Evolutionary conservation across 345 rosid genomes (phyloP).

Genomic region (Salix viminalis): DNA sequence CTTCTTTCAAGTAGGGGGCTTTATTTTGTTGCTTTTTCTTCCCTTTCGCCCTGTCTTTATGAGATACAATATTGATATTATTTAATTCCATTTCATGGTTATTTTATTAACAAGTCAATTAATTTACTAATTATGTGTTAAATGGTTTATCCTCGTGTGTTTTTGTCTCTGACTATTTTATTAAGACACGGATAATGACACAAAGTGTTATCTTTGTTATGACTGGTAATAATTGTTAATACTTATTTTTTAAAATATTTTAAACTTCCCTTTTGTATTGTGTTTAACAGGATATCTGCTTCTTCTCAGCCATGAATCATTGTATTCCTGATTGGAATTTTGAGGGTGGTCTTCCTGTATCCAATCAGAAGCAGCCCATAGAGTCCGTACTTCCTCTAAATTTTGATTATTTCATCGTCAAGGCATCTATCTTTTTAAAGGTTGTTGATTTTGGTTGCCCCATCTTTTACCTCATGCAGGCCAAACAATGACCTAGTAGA

Average conservation of each 20-base stretch:
- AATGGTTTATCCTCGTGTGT: neutral
- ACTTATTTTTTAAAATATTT: neutral
- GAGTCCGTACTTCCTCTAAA: neutral
- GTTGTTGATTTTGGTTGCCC: neutral
- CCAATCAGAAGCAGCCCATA: neutral
- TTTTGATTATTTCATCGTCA: neutral
- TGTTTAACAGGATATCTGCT: neutral
- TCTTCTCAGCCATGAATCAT: conserved; percentile 1
- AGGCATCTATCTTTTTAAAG: neutral
- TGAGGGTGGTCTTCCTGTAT: neutral
- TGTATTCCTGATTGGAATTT: neutral
- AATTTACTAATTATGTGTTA: neutral
- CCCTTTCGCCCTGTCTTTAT: neutral
- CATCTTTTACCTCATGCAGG: neutral
- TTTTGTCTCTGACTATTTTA: neutral
- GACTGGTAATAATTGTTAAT: neutral
- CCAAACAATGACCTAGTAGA: neutral
- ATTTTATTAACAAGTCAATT: neutral
- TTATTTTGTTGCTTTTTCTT: neutral
- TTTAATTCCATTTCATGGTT: neutral
- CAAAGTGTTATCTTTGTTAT: neutral
- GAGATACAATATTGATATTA: neutral
- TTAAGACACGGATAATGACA: neutral
- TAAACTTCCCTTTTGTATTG: neutral
- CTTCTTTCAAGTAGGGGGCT: neutral